Base-by-base conservation (phyloP, 2,329 filamentous ascomycete species). In the Aspergillus quadricinctus region DNA sequence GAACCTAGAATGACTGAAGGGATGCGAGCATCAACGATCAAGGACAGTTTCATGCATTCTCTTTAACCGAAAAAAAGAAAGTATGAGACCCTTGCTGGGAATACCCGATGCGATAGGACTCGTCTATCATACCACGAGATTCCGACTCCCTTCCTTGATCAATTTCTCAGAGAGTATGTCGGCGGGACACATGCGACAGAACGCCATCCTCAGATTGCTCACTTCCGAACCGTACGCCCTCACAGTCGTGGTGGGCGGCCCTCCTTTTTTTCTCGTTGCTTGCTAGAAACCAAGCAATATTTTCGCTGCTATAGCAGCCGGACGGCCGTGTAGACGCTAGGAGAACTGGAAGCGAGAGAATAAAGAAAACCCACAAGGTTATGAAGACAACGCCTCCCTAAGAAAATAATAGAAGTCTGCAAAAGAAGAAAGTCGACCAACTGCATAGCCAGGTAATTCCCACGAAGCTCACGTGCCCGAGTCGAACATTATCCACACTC, bases 341-440 rank as follows among this genome's bases (percentile, higher is more conserved):
- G 55, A 61, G 62, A 64, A 56, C 58, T 59, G 59, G 59, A 63
- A 63, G 64, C 61, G 58, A 61, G 57, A 64, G 62, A 66, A 46
- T 21, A 65, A 65, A 60, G 67, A 69, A 71, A 69, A 65, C 68
- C 68, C 70, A 67, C 66, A 67, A 69, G 67, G 68, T 72, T 68
- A 73, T 74, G 69, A 73, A 73, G 68, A 73, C 69, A 75, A 75
- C 72, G 72, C 72, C 72, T 75, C 72, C 72, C 72, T 74, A 73
- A 69, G 71, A 69, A 73, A 72, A 71, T 50, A 60, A 54, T 63
- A 67, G 70, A 74, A 71, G 70, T 74, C 72, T 73, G 72, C 65
- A 73, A 73, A 72, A 71, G 62, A 67, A 72, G 63, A 71, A 72
- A 69, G 62, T 71, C 68, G 67, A 73, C 69, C 69, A 73, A 71